Conservation (phyloP, 306 rosid genomes). For the Prunus campanulata region DNA sequence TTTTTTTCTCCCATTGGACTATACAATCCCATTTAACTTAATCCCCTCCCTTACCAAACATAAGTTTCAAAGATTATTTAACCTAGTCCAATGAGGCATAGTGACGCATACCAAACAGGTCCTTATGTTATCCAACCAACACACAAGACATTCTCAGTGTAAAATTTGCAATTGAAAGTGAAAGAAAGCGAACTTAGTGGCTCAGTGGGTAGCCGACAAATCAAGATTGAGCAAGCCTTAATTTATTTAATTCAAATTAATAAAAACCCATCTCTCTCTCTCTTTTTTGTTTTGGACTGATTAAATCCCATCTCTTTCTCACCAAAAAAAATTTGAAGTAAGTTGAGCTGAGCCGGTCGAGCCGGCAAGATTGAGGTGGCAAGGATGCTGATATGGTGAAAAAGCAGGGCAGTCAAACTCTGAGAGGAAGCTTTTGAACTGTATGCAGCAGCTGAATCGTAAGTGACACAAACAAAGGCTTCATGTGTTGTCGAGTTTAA, state of each 20-base stretch:
- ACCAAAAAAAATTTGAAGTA: neutral
- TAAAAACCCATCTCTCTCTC: neutral
- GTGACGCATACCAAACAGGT: too few relatives aligned
- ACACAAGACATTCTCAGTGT: neutral
- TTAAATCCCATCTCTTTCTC: neutral
- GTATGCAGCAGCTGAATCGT: conserved; percentile 11
- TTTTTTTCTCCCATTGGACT: too few relatives aligned
- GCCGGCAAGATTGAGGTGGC: conserved; percentile 14
- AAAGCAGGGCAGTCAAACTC: conserved; percentile 8
- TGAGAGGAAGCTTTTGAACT: conserved; percentile 3
- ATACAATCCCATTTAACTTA: too few relatives aligned
- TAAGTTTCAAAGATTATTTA: too few relatives aligned
- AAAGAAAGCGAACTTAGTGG: conserved; percentile 19
- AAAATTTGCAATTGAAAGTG: conserved; percentile 2
- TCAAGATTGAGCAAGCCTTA: neutral
- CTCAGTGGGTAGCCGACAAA: neutral
- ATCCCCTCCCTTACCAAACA: too few relatives aligned
- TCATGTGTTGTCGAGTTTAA: neutral
- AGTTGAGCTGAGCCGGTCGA: conserved; percentile 13
- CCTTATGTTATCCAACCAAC: neutral
- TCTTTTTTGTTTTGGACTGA: neutral
- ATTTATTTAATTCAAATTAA: neutral
- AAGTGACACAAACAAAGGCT: conserved; percentile 15
- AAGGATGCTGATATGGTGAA: conserved; percentile 9
- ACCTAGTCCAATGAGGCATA: too few relatives aligned